Evolutionary conservation across 2,329 filamentous ascomycete genomes (phyloP), one percentile per base, ranked within the genome.

Genomic region (Falciphora oryzae): DNA sequence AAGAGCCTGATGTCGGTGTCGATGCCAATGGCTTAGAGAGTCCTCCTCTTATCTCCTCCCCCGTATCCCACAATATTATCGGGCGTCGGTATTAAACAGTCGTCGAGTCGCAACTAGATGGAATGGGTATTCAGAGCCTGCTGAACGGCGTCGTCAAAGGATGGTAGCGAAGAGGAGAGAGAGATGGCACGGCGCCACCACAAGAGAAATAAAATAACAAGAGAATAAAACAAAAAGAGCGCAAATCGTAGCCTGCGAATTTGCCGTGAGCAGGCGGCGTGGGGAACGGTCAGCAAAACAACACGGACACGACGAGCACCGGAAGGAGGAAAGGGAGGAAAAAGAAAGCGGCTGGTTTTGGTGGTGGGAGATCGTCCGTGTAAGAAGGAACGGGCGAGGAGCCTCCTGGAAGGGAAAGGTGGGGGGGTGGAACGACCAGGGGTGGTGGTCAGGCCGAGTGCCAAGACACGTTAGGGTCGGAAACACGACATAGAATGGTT

Each of bases 71-170:
- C 61, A 22, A 35, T n/a, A 65, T 65, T 65, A 62, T 59, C 44
- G 31, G 61, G 50, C 35, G 35, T 50, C 27, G 66, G 63, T 44
- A 53, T 62, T 22, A 63, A 63, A 63, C 8, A 50, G 18, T 50
- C 38, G 38, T 50, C 38, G 38, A 6, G 38, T 50, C 16, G 38
- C 38, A 50, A 50, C 38, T 50, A 50, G 18, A 50, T 50, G 38
- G 38, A 50, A 22, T 50, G 53, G 44, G 18, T 68, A 78, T 82
- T 84, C 82, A 84, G 81, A 83, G 76, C 81, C 81, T 79, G 81
- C 81, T 84, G 81, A 83, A 83, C 70, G 71, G 70, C 32, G 32
- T 25, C 31, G 61, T 44, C 70, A 71, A 70, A 71, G 69, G 66
- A 70, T 65, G 67, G 69, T 69, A 65, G 66, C 71, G 68, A 70